These are phyloP conservation scores for Puccinia novopanici DNA, from an alignment of 1,284 basidiomycete species.

Conservation along the genomic window DNA sequence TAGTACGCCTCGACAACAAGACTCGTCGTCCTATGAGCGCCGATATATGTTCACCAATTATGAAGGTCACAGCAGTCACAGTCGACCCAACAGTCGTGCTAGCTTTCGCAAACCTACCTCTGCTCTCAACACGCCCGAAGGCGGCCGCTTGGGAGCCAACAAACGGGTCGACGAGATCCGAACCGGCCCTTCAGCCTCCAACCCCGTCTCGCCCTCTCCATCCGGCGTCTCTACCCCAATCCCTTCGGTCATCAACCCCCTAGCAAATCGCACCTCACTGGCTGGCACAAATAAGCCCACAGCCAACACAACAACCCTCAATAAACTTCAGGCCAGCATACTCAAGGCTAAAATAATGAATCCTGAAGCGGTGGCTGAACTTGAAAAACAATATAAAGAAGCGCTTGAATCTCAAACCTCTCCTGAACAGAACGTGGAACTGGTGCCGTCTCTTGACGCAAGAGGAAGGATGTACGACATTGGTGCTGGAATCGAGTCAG, in stretches of 20 bases:
- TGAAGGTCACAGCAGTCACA: constrained; percentile 34
- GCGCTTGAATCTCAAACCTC: constrained; percentile 47
- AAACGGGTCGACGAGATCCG: constrained; percentile 22
- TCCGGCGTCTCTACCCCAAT: constrained; percentile 68
- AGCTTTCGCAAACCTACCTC: constrained; percentile 78
- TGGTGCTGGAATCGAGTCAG: constrained; percentile 67
- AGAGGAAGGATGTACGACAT: constrained; percentile 86
- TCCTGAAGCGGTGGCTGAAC: constrained; percentile 68
- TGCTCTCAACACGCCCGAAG: constrained; percentile 52
- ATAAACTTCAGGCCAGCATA: constrained; percentile 89
- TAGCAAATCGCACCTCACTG: constrained; percentile 35
- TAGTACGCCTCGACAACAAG: constrained; percentile 33
- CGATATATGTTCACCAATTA: constrained; percentile 42
- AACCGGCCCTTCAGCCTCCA: not conserved
- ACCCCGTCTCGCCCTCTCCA: constrained; percentile 16
- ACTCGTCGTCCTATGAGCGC: constrained; percentile 36
- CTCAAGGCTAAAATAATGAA: constrained; percentile 84
- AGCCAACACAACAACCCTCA: constrained; percentile 67
- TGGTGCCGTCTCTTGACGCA: constrained; percentile 86
- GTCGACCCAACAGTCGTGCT: constrained; percentile 68
- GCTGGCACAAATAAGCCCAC: constrained; percentile 52
- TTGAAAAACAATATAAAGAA: constrained; percentile 81
- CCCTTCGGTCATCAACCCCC: constrained; percentile 81
- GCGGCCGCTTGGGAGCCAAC: not conserved
- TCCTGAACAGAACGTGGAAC: constrained; percentile 65